phyloP scores from a whole-genome alignment of 495 filamentous ascomycete species.

The Terfezia claveryi region DNA sequence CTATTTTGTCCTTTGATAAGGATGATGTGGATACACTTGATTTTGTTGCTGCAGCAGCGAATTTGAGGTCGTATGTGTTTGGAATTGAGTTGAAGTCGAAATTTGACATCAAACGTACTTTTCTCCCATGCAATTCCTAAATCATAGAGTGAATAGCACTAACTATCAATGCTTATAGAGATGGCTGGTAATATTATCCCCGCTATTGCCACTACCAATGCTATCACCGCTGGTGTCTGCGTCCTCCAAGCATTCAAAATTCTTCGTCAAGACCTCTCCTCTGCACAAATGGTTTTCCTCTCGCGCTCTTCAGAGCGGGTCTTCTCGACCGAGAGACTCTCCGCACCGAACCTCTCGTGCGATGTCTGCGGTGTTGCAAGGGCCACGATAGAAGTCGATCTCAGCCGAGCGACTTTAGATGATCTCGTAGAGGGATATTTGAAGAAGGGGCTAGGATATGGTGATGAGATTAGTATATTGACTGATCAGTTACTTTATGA shows the following conservation, averaged over 20 bases:
- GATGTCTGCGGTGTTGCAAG: conserved; percentile 58
- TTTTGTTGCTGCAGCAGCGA: conserved; percentile 79
- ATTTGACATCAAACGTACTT: conserved; percentile 76
- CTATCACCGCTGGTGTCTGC: conserved; percentile 81
- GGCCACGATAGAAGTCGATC: conserved; percentile 41
- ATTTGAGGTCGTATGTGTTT: conserved; percentile 67
- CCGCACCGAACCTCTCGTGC: conserved; percentile 59
- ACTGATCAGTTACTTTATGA: conserved; percentile 63
- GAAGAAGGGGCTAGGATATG: conserved; percentile 48
- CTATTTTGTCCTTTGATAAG: conserved; percentile 78
- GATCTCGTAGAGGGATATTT: conserved; percentile 62
- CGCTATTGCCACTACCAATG: conserved; percentile 94
- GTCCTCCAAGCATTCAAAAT: conserved; percentile 90
- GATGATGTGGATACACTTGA: conserved; percentile 90
- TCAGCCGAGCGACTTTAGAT: conserved; percentile 52
- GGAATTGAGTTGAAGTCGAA: conserved; percentile 72
- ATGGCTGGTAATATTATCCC: conserved; percentile 99
- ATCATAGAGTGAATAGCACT: neutral
- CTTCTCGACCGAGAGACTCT: conserved; percentile 52
- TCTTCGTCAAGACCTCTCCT: conserved; percentile 42
- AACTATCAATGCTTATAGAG: conserved; percentile 25
- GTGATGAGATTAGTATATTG: conserved; percentile 58
- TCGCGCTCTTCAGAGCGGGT: conserved; percentile 44
- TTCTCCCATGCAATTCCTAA: neutral
- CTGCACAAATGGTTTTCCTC: conserved; percentile 40